Conservation (phyloP, 176 grass and related monocot species). For the Aegilops umbellulata region DNA sequence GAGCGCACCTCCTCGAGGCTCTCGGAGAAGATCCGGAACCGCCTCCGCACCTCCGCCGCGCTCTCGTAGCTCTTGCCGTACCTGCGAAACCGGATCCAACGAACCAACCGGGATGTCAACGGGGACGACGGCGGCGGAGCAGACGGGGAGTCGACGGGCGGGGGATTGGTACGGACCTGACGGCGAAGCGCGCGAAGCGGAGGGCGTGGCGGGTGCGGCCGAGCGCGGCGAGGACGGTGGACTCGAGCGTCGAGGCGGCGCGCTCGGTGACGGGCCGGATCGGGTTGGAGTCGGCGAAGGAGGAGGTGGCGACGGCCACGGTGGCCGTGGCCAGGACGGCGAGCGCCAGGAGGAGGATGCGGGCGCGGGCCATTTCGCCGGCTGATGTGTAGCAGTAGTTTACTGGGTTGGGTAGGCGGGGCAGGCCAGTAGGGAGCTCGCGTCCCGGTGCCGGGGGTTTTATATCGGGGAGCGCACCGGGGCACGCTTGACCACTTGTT, state of each 20-base stretch:
- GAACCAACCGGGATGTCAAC: background rate
- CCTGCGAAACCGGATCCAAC: conserved; percentile 11
- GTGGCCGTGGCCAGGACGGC: conserved; percentile 24
- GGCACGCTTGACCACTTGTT: background rate
- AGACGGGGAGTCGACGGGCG: too few relatives aligned
- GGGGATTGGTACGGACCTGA: conserved; percentile 36
- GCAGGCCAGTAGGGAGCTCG: background rate
- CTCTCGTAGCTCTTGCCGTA: conserved; percentile 76
- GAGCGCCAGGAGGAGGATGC: conserved; percentile 36
- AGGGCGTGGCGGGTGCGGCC: conserved; percentile 67
- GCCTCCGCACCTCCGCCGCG: conserved; percentile 58
- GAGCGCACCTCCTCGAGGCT: conserved; percentile 73
- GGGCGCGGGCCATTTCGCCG: conserved; percentile 50
- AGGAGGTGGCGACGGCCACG: conserved; percentile 6
- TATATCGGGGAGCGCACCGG: background rate
- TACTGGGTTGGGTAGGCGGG: background rate
- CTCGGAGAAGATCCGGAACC: conserved; percentile 85
- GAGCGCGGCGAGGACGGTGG: conserved; percentile 60
- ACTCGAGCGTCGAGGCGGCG: conserved; percentile 61
- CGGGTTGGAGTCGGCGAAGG: conserved; percentile 59
- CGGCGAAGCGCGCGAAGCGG: conserved; percentile 71
- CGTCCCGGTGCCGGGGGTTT: background rate
- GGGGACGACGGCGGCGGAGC: background rate
- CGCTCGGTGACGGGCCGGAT: conserved; percentile 79
- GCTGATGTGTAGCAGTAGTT: background rate